Conservation (phyloP, 768 basidiomycete species). For the Lactarius deliciosus region DNA sequence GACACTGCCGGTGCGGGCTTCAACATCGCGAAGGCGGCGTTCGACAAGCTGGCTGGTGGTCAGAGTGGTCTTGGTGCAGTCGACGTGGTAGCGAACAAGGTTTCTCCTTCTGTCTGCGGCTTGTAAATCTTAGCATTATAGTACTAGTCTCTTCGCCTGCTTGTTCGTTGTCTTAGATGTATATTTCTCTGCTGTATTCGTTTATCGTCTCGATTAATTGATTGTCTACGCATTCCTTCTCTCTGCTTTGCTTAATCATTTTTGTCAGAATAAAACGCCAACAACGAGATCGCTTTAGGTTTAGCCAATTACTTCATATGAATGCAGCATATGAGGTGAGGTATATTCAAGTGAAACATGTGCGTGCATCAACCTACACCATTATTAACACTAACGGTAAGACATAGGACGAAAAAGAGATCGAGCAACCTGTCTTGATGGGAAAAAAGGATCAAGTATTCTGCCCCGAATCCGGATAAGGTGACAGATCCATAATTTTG, state of each 20-base stretch:
- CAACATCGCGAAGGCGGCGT: constrained; percentile 38
- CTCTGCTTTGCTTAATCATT: not conserved
- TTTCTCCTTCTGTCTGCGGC: constrained; percentile 33
- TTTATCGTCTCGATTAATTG: not conserved
- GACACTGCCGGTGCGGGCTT: constrained; percentile 47
- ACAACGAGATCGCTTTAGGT: not conserved
- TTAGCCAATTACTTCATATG: too few species aligned
- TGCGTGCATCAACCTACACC: constrained; percentile 9
- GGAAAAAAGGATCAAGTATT: constrained; percentile 17
- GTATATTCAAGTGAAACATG: not conserved
- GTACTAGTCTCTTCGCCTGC: too few species aligned
- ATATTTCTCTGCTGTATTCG: too few species aligned
- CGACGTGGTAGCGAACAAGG: constrained; percentile 34
- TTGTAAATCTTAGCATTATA: constrained; percentile 6
- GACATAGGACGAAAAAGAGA: not conserved
- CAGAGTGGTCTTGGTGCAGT: constrained; percentile 32
- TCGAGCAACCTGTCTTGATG: not conserved
- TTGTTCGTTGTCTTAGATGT: not conserved
- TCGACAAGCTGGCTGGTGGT: constrained; percentile 35
- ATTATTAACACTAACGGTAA: not conserved
- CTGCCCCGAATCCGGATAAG: constrained; percentile 30
- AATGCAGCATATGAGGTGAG: not conserved
- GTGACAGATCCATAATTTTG: constrained; percentile 56
- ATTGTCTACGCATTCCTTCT: not conserved
- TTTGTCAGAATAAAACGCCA: not conserved